phyloP scores from a whole-genome alignment of 2,329 filamentous ascomycete genomes.

The Paecilomyces sp. region DNA sequence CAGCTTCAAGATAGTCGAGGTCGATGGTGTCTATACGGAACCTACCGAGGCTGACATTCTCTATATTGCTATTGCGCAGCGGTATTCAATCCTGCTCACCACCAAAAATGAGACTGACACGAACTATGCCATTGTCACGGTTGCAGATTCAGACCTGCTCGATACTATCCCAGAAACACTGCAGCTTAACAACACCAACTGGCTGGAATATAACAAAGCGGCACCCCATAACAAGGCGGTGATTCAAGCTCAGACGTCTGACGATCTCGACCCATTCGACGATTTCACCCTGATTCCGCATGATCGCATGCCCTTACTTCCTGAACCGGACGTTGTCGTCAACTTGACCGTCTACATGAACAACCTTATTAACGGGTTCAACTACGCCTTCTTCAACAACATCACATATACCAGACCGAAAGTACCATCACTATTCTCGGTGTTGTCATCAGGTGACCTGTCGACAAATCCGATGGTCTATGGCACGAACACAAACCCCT shows the following conservation, averaged over 20 bases:
- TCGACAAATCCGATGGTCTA: constrained; percentile 56
- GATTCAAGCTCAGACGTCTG: constrained; percentile 15
- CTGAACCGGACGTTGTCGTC: constrained; percentile 47
- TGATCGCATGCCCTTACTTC: constrained; percentile 56
- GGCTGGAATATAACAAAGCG: constrained; percentile 58
- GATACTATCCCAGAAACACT: constrained; percentile 28
- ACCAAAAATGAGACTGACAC: constrained; percentile 53
- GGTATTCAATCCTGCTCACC: constrained; percentile 49
- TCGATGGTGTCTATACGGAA: constrained; percentile 65
- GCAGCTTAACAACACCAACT: constrained; percentile 43
- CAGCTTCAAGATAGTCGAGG: constrained; percentile 62
- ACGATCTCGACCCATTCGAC: constrained; percentile 60
- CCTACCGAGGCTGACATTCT: constrained; percentile 54
- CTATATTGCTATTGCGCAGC: constrained; percentile 62
- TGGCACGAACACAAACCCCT: constrained; percentile 55
- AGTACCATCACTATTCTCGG: constrained; percentile 71
- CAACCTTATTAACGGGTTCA: constrained; percentile 60
- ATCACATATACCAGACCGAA: constrained; percentile 66
- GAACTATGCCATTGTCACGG: constrained; percentile 62
- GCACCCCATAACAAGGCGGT: constrained; percentile 20
- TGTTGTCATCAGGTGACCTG: constrained; percentile 49
- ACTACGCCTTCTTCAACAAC: constrained; percentile 67
- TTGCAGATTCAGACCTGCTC: constrained; percentile 20
- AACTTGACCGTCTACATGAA: constrained; percentile 62
- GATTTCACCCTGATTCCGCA: constrained; percentile 65